Percentiles rank a stretch among this genome's conserved stretches.
Evolutionary conservation across 345 rosid species (phyloP).

Genomic region (Jatropha curcas): DNA sequence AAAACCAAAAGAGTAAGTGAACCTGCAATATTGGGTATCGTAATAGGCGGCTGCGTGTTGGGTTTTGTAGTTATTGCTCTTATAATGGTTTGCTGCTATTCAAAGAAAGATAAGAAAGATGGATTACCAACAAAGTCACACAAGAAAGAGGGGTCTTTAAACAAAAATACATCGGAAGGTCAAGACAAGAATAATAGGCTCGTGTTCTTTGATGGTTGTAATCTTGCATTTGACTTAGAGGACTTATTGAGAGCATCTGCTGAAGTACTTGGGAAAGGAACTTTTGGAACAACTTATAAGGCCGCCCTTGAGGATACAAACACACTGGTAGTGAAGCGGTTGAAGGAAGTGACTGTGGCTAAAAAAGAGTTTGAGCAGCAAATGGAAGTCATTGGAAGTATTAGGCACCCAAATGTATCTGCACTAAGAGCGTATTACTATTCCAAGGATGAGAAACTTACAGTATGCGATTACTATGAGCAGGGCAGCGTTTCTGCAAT

Average conservation of each 20-base stretch:
- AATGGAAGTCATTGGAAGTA: constrained; percentile 24
- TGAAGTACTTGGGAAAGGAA: constrained; percentile 37
- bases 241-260: constrained; percentile 38
- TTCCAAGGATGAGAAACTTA: constrained; percentile 37
- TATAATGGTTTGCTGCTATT: constrained; percentile 21
- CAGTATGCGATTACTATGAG: constrained; percentile 26
- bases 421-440: constrained; percentile 29
- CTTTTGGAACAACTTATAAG: constrained; percentile 32
- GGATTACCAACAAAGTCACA: constrained; percentile 16
- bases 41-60: constrained; percentile 20
- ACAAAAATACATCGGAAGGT: constrained; percentile 10
- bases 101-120: constrained; percentile 8
- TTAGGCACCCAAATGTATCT: constrained; percentile 27
- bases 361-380: constrained; percentile 34
- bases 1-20: constrained; percentile 20
- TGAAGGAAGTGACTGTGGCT: constrained; percentile 26
- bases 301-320: constrained; percentile 36
- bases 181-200: constrained; percentile 25
- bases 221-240: constrained; percentile 39
- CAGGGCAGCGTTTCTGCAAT: constrained; percentile 30
- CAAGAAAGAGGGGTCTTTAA: constrained; percentile 21
- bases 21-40: constrained; percentile 30
- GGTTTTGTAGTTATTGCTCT: constrained; percentile 23
- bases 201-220: constrained; percentile 35
- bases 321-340: constrained; percentile 35